Evolutionary conservation across 139 green algal species (phyloP).

Genomic region (Nannochloris sp.): DNA sequence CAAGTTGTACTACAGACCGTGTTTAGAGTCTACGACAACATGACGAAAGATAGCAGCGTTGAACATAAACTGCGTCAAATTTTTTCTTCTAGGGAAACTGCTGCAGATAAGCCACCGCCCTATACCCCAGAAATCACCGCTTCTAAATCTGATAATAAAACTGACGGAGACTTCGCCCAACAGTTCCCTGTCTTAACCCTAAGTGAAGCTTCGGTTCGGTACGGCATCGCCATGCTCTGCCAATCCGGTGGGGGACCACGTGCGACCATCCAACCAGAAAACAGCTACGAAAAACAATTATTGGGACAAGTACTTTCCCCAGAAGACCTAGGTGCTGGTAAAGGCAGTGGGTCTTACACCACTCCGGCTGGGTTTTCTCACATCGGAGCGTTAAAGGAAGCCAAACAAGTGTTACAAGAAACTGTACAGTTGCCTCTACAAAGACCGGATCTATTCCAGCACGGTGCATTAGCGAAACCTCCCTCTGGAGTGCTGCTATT

Average conservation of each 20-base stretch:
- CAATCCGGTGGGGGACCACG: conserved; percentile 10
- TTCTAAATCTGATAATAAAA: no score
- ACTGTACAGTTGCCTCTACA: conserved; percentile 47
- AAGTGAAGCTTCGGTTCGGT: conserved; percentile 21
- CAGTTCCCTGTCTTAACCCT: no score
- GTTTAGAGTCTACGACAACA: no score
- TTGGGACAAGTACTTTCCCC: conserved; percentile 26
- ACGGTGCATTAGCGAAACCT: conserved; percentile 24
- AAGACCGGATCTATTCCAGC: conserved; percentile 34
- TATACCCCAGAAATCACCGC: no score
- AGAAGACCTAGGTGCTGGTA: conserved; percentile 31
- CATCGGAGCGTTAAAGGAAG: conserved; percentile 31
- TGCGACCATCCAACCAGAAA: conserved; percentile 13
- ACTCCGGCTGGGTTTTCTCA: no score
- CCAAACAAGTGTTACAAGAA: conserved; percentile 38
- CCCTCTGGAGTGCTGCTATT: conserved; percentile 43
- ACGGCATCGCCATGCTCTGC: conserved; percentile 34
- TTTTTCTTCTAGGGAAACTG: no score
- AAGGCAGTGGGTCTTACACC: no score
- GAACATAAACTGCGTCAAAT: no score
- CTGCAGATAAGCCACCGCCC: no score
- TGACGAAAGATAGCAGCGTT: no score
- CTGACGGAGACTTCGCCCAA: no score
- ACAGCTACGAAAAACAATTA: conserved; percentile 33
- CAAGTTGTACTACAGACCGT: no score